These are phyloP conservation scores for Aspergillus sojae DNA, from an alignment of 2,329 filamentous ascomycete species.

Conservation along the genomic window DNA sequence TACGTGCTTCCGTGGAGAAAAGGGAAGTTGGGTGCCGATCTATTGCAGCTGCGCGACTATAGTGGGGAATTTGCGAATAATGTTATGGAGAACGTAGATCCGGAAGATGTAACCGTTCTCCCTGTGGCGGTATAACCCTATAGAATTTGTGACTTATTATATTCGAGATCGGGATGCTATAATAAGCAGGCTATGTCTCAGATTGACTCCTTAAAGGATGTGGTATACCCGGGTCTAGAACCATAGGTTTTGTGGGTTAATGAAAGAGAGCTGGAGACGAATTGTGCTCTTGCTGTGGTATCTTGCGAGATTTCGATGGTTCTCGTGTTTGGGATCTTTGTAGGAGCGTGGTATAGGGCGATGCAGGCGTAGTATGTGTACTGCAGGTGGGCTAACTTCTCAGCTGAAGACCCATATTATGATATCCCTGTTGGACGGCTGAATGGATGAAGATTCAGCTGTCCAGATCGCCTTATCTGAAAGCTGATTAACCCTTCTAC, in stretches of 20 bases:
- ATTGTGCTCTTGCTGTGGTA: neutral
- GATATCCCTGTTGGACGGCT: too few species aligned
- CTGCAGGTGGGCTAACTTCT: too few species aligned
- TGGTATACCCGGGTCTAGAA: neutral
- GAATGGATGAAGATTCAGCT: too few species aligned
- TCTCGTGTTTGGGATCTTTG: neutral
- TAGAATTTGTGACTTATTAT: neutral
- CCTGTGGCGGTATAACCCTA: neutral
- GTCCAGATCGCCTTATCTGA: too few species aligned
- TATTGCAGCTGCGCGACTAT: neutral
- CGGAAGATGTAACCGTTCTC: neutral
- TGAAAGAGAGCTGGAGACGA: neutral
- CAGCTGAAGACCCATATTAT: too few species aligned
- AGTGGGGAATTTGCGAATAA: neutral
- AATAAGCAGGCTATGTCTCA: neutral
- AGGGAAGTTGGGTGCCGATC: neutral
- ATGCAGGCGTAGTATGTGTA: neutral
- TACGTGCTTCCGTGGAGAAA: neutral
- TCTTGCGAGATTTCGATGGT: neutral
- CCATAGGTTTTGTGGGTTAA: neutral
- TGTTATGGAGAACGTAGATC: neutral
- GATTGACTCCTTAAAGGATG: neutral
- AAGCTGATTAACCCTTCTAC: too few species aligned
- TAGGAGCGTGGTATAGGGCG: neutral
- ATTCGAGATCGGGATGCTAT: neutral